Evolutionary conservation across 805 yeast genomes (phyloP), one percentile per base, ranked within the genome.

Genomic region (Naumovozyma dairenensis): DNA sequence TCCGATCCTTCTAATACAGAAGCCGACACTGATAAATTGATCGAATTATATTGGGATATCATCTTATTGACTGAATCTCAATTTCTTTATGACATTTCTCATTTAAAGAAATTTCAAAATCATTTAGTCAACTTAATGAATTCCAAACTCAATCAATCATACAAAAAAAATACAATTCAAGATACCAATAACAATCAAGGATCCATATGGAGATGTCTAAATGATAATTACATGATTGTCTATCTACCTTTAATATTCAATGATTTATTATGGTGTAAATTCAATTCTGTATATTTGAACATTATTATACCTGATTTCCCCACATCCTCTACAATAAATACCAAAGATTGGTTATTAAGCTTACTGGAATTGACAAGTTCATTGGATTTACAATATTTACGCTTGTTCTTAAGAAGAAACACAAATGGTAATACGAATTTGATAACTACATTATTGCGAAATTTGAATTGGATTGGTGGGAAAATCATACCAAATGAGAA

Each of bases 381-480:
- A 3, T 26, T 45, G 13, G 40, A 44, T 25, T 25, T 42, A 20
- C 38, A 37, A 25, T 21, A 34, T 16, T 40, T 53, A 36, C 39
- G 55, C 31, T 30, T 55, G 12, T 51, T 49, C 34, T 40, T 53
- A 12, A 25, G 39, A 25, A 42, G 53, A 30, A 45, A 43, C 28
- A 42, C 38, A 19, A 37, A 34, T 21, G n/a, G n/a, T n/a, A 34
- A 38, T 3, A 39, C 47, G 14, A 39, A 31, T 16, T 39, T 39
- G 15, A 35, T 48, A 6, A 44, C 47, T n/a, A 43, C 40, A 4
- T 38, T 56, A 17, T 32, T 56, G 16, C 36, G 43, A 29, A 56
- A 54, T 40, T 34, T 56, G 20, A 48, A 50, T 31, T 56, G 61
- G 61, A 47, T 56, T 13, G 55, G 55, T 32, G 61, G 58, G 12